Base-by-base conservation (phyloP, 768 basidiomycete genomes). In the Pleurotus salmoneostramineus region DNA sequence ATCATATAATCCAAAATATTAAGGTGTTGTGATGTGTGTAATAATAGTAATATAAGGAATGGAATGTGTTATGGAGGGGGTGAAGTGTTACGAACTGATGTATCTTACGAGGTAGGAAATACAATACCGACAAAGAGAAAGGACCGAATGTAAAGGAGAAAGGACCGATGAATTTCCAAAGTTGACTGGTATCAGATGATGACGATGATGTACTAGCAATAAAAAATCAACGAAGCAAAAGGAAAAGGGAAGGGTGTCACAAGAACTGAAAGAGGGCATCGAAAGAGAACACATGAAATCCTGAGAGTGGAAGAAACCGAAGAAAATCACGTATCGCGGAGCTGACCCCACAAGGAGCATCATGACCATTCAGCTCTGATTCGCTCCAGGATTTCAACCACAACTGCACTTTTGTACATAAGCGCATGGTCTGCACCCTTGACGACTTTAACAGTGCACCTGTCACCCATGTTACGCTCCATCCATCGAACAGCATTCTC, bases 401-500 rank as follows among this genome's bases (percentile, higher is more conserved):
- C 90, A 34, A 94, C 90, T 57, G 82, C 80, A 68, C 89, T 90
- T 68, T 87, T 88, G 72, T 94, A 97, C 92, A 99, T 93, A 56
- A 99, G 77, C 50, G 86, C 88, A 71, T 99, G 96, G 63, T 94
- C 94, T 15, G 92, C 95, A 37, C 91, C 91, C 64, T 83, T 85
- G 55, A 95, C 85, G 43, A 97, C 86, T 65, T 87, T 83, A 37
- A 99, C 85, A 45, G 78, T 76, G 68, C 94, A 96, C 57, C 79
- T 75, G 42, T 86, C 85, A 15, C 85, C 82, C 89, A 95, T 91
- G 36, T 82, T 84, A 61, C 82, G 83, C 71, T 95, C 91, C 90
- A 95, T 91, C 93, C 93, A 96, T 63, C 89, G 74, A 42, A 98
- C 88, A 46, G 93, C 91, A 63, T 89, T 87, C 69, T 96, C 89